Evolutionary conservation across 106 monocot genomes (phyloP).

Genomic region (Dendrobium officinale): DNA sequence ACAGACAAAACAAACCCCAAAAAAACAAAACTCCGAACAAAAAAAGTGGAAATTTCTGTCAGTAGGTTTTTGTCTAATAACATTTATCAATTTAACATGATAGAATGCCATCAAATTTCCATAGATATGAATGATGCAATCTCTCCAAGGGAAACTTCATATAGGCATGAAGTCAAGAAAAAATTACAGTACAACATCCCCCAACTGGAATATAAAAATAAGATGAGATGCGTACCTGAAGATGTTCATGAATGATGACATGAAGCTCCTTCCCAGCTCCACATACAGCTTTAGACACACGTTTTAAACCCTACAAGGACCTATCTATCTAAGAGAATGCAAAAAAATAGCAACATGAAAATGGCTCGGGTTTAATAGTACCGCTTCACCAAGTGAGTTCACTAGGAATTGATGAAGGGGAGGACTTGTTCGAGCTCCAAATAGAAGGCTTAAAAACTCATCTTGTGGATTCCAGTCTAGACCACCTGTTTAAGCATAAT

Average conservation of each 20-base stretch:
- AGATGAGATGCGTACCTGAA: slow-evolving; percentile 37
- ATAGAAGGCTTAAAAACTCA: slow-evolving; percentile 84
- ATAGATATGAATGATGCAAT: neutral
- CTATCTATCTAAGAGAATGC: neutral
- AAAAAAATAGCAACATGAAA: neutral
- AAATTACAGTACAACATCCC: neutral
- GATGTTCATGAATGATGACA: slow-evolving; percentile 63
- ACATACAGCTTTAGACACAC: slow-evolving; percentile 60
- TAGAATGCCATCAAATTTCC: neutral
- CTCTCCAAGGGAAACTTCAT: neutral
- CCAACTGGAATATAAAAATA: neutral
- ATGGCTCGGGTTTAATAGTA: slow-evolving; percentile 19
- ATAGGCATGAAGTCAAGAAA: neutral
- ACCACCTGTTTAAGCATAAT: slow-evolving; percentile 42
- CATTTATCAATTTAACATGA: too few relatives aligned
- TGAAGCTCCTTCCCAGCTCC: slow-evolving; percentile 82
- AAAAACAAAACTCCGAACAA: too few relatives aligned
- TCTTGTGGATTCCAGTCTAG: slow-evolving; percentile 66
- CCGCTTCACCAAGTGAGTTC: slow-evolving; percentile 89
- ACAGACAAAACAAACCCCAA: too few relatives aligned
- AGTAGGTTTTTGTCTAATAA: too few relatives aligned
- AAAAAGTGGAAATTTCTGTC: too few relatives aligned
- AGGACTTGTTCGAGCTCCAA: slow-evolving; percentile 76
- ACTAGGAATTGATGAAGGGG: slow-evolving; percentile 96
- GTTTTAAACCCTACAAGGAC: slow-evolving; percentile 60